Evolutionary conservation across 768 basidiomycete genomes (phyloP), one percentile per base, ranked within the genome.

Genomic region (Mrakia blollopis): DNA sequence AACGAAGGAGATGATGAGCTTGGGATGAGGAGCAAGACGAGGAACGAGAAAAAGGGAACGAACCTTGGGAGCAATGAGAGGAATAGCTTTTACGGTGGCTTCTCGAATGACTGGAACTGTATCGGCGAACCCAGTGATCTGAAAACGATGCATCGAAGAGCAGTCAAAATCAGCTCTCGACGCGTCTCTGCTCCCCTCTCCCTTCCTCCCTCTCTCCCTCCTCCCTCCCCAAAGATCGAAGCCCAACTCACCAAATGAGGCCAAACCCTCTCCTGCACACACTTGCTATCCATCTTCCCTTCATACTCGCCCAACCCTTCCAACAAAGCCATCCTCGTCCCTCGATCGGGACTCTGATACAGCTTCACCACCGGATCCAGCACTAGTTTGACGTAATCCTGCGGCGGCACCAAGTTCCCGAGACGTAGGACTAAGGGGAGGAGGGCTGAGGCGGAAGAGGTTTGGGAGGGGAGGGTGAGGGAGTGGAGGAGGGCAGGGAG

Each of bases 41-140:
- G 3, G 44, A 30, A 2, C n/a, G 44, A 23, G 60, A 13, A n/a
- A 37, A 6, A n/a, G 23, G 72, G 11, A 37, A 14, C 83, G 37
- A 75, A 92, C 94, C 85, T 98, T 94, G 21, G 92, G 89, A 0
- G 95, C 89, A 35, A 99, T 85, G 14, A 92, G 85, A 78, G 89
- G 90, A 61, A 98, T 89, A 0, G 93, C 89, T 81, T 92, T 93
- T 65, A 96, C 88, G 0, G 97, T 98, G 0, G 93, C 93, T 83
- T 98, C 97, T 54, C 97, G 89, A 76, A 99, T 92, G 65, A 98
- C 86, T 1, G 95, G 90, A 2, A 98, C 92, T 0, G 94, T 95
- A 82, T 99, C 97, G 4, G 91, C 88, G 81, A 98, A 98, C 0
- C 97, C 97, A 4, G 93, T 92, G 89, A 96, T 93, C 94, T 96